Base-by-base conservation (phyloP, 495 filamentous ascomycete species). In the Penicillium waksmanii region DNA sequence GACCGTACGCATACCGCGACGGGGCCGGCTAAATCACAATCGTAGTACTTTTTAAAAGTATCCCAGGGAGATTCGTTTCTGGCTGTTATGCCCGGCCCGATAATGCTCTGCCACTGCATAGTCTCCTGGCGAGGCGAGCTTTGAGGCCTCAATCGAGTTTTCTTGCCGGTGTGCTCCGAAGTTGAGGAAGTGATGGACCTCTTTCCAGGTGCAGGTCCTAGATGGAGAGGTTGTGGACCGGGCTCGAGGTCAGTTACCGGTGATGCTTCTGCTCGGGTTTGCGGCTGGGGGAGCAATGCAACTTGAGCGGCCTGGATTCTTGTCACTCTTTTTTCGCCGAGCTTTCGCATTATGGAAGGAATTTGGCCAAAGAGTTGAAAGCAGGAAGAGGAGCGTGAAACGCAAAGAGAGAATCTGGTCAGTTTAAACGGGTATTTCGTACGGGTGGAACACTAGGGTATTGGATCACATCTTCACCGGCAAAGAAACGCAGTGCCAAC, bases 1-100 rank as follows among this genome's bases (percentile, higher is more conserved):
- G 11, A 10, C 17, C 35, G 51, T 15, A 62, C 34, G 23, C 25
- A 66, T 27, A 40, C 36, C 36, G 15, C 36, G 15, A 40, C 36
- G 12, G 36, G 36, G 15, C 36, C 36, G 6, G 36, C 36, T 40
- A 40, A 5, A 5, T 40, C 36, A 40, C 36, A 12, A 13, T 40
- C 36, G 36, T 40, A 40, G 36, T 40, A 40, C 5, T 40, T 40
- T 40, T 12, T 40, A 3, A n/a, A 40, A 40, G 36, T n/a, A 40
- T 5, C 36, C 36, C 11, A 40, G 3, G 11, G 36, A n/a, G 36
- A 40, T 40, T n/a, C 36, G 36, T 40, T 12, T 40, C 15, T 9
- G 36, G n/a, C 36, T 12, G 36, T 12, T 12, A 40, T 9, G 36
- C 36, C 15, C 12, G 36, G 3, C 3, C 15, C 36, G 12, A 13